A percentile compares a stretch with the other conserved stretches of the same genome.
Conservation (phyloP, 73 alveolate genomes). For the Halteria grandinella region DNA sequence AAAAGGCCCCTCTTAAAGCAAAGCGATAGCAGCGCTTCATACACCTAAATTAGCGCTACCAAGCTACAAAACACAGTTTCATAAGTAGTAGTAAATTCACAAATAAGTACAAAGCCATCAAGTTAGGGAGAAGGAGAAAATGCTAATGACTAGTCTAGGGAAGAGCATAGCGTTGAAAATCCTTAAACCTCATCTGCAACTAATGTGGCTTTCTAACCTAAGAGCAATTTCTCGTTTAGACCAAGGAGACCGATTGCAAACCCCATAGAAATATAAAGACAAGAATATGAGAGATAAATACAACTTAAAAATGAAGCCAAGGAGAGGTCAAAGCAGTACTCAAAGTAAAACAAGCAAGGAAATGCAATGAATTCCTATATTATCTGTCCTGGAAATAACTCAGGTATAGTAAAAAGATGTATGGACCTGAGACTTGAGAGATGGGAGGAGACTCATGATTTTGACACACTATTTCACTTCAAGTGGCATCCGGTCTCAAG, state of each 20-base stretch:
- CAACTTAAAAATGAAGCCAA: constrained; percentile 42
- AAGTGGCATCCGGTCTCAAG: constrained; percentile 73
- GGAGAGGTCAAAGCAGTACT: constrained; percentile 17
- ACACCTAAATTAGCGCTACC: no score
- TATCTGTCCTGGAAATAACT: constrained; percentile 40
- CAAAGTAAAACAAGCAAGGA: constrained; percentile 7
- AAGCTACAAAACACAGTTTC: not conserved
- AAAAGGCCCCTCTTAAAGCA: no score
- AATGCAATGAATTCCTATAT: constrained; percentile 3
- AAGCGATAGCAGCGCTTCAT: not conserved
- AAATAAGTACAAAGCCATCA: not conserved
- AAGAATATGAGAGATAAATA: constrained; percentile 29
- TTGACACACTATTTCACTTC: constrained; percentile 52
- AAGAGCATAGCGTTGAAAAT: not conserved
- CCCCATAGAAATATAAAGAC: constrained; percentile 9
- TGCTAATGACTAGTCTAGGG: not conserved
- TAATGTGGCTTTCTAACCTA: not conserved
- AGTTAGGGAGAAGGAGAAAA: not conserved
- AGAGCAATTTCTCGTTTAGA: constrained; percentile 19
- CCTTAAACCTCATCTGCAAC: not conserved
- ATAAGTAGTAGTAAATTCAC: not conserved
- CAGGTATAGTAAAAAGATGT: constrained; percentile 23
- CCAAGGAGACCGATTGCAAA: constrained; percentile 27
- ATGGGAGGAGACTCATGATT: constrained; percentile 59
- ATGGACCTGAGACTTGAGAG: constrained; percentile 39